Percentiles rank a stretch among this genome's conserved stretches.
These are phyloP conservation scores for Fusarium acutatum DNA, from an alignment of 2,329 filamentous ascomycete species.

Conservation along the genomic window DNA sequence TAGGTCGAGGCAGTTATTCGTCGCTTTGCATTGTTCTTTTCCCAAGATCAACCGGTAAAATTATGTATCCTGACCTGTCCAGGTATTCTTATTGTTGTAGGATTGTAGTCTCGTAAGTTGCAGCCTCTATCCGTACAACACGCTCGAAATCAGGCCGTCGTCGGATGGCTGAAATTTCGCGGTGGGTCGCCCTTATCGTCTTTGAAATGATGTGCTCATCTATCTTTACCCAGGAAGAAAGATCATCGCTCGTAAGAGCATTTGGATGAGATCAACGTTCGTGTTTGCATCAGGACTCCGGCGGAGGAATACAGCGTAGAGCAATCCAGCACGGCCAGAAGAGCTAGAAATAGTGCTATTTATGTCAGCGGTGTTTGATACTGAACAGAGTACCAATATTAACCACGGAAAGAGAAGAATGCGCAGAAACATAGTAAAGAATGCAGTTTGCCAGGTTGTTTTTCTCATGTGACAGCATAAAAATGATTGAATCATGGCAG, in stretches of 20 bases:
- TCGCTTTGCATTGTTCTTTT: neutral
- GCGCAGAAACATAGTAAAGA: rapidly evolving
- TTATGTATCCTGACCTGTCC: neutral
- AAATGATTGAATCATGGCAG: neutral
- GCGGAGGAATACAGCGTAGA: neutral
- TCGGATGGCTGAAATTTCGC: neutral
- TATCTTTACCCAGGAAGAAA: neutral
- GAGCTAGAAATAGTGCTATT: neutral
- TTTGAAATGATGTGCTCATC: neutral
- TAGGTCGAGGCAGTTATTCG: neutral
- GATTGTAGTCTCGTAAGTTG: neutral
- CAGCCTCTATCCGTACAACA: neutral
- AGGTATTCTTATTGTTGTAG: neutral
- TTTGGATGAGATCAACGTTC: rapidly evolving
- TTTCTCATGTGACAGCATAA: neutral
- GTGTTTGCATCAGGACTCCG: neutral
- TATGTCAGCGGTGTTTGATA: neutral
- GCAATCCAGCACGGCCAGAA: neutral
- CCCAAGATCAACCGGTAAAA: neutral
- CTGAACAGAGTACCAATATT: neutral
- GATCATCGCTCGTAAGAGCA: neutral
- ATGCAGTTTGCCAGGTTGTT: rapidly evolving
- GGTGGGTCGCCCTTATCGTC: neutral
- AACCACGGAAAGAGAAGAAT: neutral
- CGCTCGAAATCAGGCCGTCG: neutral